phyloP scores from a whole-genome alignment of 2,329 filamentous ascomycete genomes.

The Periconia digitata region DNA sequence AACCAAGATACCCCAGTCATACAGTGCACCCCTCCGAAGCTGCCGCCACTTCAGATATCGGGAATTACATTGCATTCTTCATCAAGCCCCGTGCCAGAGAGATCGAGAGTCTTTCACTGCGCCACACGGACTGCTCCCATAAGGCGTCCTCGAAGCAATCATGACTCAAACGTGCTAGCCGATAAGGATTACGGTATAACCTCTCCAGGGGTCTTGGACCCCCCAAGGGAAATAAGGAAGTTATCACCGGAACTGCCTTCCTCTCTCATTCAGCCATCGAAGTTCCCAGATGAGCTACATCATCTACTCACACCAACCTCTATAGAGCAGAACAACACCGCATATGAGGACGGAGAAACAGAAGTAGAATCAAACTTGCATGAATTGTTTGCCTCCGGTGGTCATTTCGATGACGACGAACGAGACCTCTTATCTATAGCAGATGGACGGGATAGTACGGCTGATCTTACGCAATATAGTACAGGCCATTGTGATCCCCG shows the following conservation, averaged over 20 bases:
- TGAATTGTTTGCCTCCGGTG: slow-evolving; percentile 15
- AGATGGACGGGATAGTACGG: slow-evolving; percentile 2
- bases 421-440: slow-evolving; percentile 28
- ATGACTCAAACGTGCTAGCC: background rate
- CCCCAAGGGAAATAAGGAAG: too few relatives aligned
- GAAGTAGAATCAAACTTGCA: background rate
- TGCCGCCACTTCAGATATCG: slow-evolving; percentile 17
- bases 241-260: background rate
- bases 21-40: slow-evolving; percentile 32
- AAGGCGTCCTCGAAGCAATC: too few relatives aligned
- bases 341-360: background rate
- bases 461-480: slow-evolving; percentile 4
- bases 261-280: background rate
- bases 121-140: background rate
- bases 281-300: slow-evolving; percentile 9
- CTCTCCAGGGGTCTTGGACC: too few relatives aligned
- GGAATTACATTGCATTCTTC: slow-evolving; percentile 1
- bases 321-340: slow-evolving; percentile 16
- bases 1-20: slow-evolving; percentile 23
- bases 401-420: slow-evolving; percentile 30
- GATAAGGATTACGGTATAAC: background rate
- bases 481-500: background rate
- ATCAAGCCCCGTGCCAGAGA: slow-evolving; percentile 14
- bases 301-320: slow-evolving; percentile 36
- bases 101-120: background rate